Base-by-base conservation (phyloP, 2,329 filamentous ascomycete genomes). In the Rosellinia necatrix region DNA sequence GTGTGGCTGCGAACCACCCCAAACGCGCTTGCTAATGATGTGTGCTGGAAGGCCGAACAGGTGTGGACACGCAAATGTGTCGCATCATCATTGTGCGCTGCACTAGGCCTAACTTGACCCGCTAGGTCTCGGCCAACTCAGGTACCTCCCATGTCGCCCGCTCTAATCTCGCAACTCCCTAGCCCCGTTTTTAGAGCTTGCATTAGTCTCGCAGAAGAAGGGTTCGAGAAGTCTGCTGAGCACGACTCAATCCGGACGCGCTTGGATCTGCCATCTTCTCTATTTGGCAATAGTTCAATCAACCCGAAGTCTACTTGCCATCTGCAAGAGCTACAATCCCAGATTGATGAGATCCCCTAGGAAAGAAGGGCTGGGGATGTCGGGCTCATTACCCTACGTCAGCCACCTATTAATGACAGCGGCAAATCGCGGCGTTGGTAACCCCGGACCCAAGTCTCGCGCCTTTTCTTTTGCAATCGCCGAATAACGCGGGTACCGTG, bases 161-260 rank as follows among this genome's bases (percentile, higher is more conserved):
- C 41, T 32, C 22, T 30, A 12, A 17, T 30, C 22, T 25, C 37
- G 17, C 47, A n/a, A 38, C 44, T 32, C 12, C 30, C 25, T n/a
- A 17, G 12, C 47, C 49, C 59, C 52, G 25, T 53, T 48, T 59
- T 59, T 61, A 61, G 59, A 61, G 56, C 59, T 53, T 61, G 59
- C 59, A 61, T 61, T 61, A 61, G 59, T 47, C 56, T 44, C 42
- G 59, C 59, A 61, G 56, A 49, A 61, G 59, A 61, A 61, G 52
- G 21, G 56, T 61, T 61, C 59, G 56, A 59, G 59, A 61, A 60
- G 56, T 34, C 52, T 47, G 40, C 56, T 50, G 37, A 53, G 34
- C 51, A 44, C 22, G 47, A 22, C 55, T 52, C 29, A 46, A 53
- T 55, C 21, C 12, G 47, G 54, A 42, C 24, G 32, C 41, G 40